Base-by-base conservation (phyloP, 2,329 filamentous ascomycete genomes). In the Akanthomyces muscarius region DNA sequence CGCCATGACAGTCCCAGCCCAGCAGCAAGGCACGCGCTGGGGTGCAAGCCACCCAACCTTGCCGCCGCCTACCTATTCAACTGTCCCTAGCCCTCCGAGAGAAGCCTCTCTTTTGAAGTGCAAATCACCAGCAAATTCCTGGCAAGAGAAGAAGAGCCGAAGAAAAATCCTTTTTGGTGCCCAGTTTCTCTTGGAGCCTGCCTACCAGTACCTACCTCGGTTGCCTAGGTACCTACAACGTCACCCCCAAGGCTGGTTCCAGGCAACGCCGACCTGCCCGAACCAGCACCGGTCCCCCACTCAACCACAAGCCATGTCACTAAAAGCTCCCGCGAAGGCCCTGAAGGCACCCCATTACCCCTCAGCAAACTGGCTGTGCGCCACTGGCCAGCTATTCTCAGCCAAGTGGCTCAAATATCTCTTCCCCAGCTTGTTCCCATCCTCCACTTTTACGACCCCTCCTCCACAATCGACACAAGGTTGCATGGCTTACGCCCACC, bases 381-480 rank as follows among this genome's bases (percentile, higher is more conserved):
- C 48, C 48, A 52, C 44, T 45, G 42, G 18, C 42, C 42, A 45
- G 14, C 48, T 11, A 51, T 30, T 36, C 18, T 28, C 30, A 16
- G 36, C 38, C 18, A 30, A 14, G 18, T 30, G n/a, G 18, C 53
- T 23, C 23, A 45, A 18, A 51, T 30, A 8, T 33, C 18, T 28
- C 25, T 44, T 52, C 52, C 61, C 61, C 52, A 52, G 61, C 61
- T 57, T 63, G 36, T 61, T 61, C 21, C 54, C 38, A 16, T 16
- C n/a, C 21, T 56, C 53, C 38, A 41, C 38, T 38, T n/a, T 21
- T 44, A 41, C 38, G 38, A 33, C 47, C 42, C 36, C 45, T 47
- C 50, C 58, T 63, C 61, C 61, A 63, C 53, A 54, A 56, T 54
- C 50, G 48, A 44, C 50, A 21, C 50, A 61, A 54, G 28, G 50